Base-by-base conservation (phyloP, 305 asterid species). In the Fraxinus latifolia region DNA sequence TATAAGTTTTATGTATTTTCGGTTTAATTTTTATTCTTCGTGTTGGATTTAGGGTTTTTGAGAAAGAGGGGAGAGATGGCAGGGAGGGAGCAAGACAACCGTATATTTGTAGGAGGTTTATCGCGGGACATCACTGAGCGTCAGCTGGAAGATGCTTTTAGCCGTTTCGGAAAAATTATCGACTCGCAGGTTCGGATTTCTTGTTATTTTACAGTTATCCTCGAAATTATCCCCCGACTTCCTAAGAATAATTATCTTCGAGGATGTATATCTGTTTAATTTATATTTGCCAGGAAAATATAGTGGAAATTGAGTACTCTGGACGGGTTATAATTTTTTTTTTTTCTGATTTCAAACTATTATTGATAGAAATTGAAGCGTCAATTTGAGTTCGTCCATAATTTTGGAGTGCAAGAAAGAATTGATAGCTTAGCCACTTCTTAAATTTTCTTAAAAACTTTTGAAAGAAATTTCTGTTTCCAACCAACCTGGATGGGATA, bases 71-170 rank as follows among this genome's bases (percentile, higher is more conserved):
- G 14, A 29, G 82, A 79, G 82, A 89, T 89, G 92, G 88, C 89
- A 37, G 92, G 89, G 47, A 89, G 83, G 58, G 92, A 86, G 9
- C 82, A 76, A 2, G 92, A 89, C 0, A 34, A 87, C 84, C 88
- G 92, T 44, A 86, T 89, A 79, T 89, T 89, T 75, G 90, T 89
- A 2, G 92, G 92, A 74, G 92, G 92, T 5, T 82, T 89, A 58
- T 83, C 91, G 6, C 84, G 87, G 86, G 92, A 89, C 58, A 79
- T 89, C 76, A 83, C 89, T 4, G 92, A 87, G 74, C 90, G 91
- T 80, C 91, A 87, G 84, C 92, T 89, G 2, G 89, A 89, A 80
- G 86, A 86, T 23, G 89, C 90, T 50, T 89, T 89, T 76, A 77
- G 84, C 74, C 91, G 92, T 79, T 89, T 79, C 74, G 92, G 92